Evolutionary conservation across 192 early-diverging fungal species (phyloP).

Genomic region (Funneliformis geosporum): DNA sequence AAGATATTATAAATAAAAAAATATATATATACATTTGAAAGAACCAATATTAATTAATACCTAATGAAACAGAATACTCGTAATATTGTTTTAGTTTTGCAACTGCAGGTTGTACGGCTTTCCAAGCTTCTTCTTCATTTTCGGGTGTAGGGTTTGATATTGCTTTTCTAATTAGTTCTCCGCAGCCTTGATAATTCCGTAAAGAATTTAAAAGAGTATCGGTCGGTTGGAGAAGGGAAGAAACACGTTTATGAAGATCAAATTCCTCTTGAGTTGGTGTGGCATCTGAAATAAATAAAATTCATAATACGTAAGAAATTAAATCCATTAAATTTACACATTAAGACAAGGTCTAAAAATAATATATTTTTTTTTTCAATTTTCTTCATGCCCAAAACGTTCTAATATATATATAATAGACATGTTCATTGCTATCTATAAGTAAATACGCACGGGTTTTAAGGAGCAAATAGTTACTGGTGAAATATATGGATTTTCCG

Average conservation of each 20-base stretch:
- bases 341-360: neutral
- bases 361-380: no score
- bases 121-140: conserved; percentile 89
- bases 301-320: neutral
- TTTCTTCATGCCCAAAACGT: neutral
- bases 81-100: conserved; percentile 78
- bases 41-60: conserved; percentile 42
- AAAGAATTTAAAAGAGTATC: conserved; percentile 57
- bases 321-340: neutral
- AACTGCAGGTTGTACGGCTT: conserved; percentile 79
- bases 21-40: neutral
- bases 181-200: conserved; percentile 63
- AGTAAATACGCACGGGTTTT: conserved; percentile 4
- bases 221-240: conserved; percentile 55
- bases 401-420: conserved; percentile 2
- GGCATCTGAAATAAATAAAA: conserved; percentile 41
- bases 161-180: conserved; percentile 79
- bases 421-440: neutral
- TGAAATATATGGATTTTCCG: neutral
- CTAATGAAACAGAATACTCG: conserved; percentile 73
- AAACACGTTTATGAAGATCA: conserved; percentile 59
- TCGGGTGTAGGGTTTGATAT: conserved; percentile 81
- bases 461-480: neutral
- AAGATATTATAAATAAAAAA: conserved; percentile 21
- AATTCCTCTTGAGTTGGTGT: conserved; percentile 67